These are phyloP conservation scores for Boletus insuetus DNA, from an alignment of 768 basidiomycete genomes.

Conservation along the genomic window DNA sequence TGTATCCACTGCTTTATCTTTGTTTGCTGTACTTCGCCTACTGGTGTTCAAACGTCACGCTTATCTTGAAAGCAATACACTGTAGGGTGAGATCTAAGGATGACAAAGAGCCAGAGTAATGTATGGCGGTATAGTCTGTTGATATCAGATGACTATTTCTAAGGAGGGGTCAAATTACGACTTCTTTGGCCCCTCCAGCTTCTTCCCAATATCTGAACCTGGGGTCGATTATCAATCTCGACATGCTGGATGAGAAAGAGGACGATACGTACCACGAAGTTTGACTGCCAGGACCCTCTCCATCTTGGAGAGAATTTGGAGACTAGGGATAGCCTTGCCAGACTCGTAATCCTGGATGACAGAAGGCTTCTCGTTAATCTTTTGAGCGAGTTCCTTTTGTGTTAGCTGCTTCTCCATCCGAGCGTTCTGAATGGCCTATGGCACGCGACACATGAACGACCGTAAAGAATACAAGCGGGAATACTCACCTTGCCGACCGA, in stretches of 20 bases:
- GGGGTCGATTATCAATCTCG: conserved; percentile 1
- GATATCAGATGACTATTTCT: conserved; percentile 24
- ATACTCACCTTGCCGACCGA: conserved; percentile 67
- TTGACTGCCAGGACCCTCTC: conserved; percentile 86
- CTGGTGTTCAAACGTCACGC: conserved; percentile 2
- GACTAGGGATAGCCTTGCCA: conserved; percentile 81
- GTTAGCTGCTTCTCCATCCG: conserved; percentile 76
- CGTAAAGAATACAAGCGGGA: no score
- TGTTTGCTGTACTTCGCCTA: conserved; percentile 2
- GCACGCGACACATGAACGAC: conserved; percentile 4
- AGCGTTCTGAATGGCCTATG: conserved; percentile 76
- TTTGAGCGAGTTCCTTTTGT: conserved; percentile 90
- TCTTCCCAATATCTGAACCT: conserved; percentile 86
- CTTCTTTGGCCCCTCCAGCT: conserved; percentile 76
- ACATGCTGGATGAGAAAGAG: neutral
- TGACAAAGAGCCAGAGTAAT: conserved; percentile 12
- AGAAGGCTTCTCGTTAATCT: conserved; percentile 91
- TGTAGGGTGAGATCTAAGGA: conserved; percentile 23
- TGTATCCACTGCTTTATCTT: neutral
- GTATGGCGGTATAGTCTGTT: conserved; percentile 23
- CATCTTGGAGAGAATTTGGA: conserved; percentile 85
- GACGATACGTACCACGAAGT: conserved; percentile 67
- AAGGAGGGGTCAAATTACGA: conserved; percentile 48
- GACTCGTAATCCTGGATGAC: conserved; percentile 88
- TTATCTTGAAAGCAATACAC: conserved; percentile 19